Percentiles rank a stretch among this genome's conserved stretches.
Evolutionary conservation across 1,284 basidiomycete genomes (phyloP).

Genomic region (Cryptococcus sp.): DNA sequence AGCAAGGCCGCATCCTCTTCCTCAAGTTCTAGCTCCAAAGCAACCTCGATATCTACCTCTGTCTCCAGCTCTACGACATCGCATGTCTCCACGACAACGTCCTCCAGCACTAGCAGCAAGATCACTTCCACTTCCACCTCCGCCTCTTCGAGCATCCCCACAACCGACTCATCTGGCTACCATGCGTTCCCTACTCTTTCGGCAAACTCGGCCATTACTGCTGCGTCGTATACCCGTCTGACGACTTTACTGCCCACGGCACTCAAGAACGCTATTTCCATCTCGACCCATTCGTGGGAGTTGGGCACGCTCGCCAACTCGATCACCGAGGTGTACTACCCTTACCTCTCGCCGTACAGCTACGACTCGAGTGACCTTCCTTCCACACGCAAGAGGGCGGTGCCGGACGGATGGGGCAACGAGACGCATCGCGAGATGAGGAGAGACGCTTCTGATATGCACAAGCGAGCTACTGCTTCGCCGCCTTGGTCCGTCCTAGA

Average conservation of each 20-base stretch:
- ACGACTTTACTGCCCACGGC: conserved; percentile 18
- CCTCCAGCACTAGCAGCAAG: neutral
- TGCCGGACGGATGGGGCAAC: neutral
- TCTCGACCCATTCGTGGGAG: conserved; percentile 34
- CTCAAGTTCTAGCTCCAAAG: neutral
- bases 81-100: neutral
- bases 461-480: neutral
- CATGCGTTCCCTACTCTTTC: conserved; percentile 10
- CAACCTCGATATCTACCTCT: neutral
- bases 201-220: conserved; percentile 13
- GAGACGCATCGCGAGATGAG: neutral
- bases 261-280: conserved; percentile 21
- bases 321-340: conserved; percentile 31
- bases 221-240: conserved; percentile 15
- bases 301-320: conserved; percentile 27
- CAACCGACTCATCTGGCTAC: neutral
- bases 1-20: neutral
- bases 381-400: neutral
- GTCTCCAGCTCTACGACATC: neutral
- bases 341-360: conserved; percentile 22
- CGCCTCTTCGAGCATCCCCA: neutral
- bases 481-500: neutral
- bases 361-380: neutral
- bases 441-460: neutral
- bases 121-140: neutral